Percentiles rank a stretch among this genome's conserved stretches.
Conservation (phyloP, 2,329 filamentous ascomycete genomes). For the Botryosphaeria dothidea region DNA sequence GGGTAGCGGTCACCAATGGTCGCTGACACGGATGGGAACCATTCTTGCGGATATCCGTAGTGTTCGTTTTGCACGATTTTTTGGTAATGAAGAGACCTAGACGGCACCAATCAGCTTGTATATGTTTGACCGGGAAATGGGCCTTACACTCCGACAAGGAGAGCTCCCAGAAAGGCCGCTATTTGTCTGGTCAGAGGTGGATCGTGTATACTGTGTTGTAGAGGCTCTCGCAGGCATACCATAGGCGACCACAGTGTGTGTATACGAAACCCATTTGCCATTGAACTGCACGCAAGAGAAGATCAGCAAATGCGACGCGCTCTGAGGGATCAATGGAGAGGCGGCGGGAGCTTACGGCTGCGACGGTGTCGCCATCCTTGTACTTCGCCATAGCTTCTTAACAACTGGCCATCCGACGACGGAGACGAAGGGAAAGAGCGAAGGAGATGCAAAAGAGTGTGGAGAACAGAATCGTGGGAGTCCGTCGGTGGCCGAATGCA, state of each 20-base stretch:
- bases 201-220: background rate
- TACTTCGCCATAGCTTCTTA: conserved; percentile 56
- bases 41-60: conserved; percentile 77
- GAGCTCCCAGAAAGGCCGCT: conserved; percentile 84
- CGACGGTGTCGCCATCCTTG: conserved; percentile 64
- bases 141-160: conserved; percentile 67
- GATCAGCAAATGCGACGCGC: background rate
- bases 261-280: conserved; percentile 87
- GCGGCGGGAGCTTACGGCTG: conserved; percentile 50
- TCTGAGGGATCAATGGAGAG: background rate
- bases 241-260: conserved; percentile 83
- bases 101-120: background rate
- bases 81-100: conserved; percentile 76
- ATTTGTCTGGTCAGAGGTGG: background rate
- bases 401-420: conserved; percentile 12
- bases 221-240: conserved; percentile 45
- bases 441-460: background rate
- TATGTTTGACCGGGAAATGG: background rate
- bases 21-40: conserved; percentile 94
- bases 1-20: conserved; percentile 98
- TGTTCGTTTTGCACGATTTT: conserved; percentile 99
- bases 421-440: background rate
- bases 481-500: background rate
- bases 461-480: background rate
- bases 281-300: conserved; percentile 58